Evolutionary conservation across 2,329 filamentous ascomycete species (phyloP).

Genomic region (Penicillium sp.): DNA sequence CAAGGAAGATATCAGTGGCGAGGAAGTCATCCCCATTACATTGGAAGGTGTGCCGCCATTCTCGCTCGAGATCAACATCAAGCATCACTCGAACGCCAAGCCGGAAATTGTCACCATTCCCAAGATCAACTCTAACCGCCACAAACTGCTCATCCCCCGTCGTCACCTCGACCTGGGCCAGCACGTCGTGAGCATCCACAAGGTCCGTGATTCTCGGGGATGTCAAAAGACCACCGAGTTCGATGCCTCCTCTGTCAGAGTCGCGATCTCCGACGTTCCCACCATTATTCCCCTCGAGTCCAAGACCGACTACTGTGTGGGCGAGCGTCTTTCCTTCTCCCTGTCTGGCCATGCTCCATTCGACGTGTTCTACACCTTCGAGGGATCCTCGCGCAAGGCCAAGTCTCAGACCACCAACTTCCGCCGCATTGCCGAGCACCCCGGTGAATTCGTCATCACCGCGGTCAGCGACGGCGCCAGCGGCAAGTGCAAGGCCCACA

Average conservation of each 20-base stretch:
- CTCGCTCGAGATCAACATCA: slow-evolving; percentile 87
- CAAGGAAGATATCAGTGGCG: slow-evolving; percentile 75
- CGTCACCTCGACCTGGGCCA: slow-evolving; percentile 83
- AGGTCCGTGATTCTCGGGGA: slow-evolving; percentile 82
- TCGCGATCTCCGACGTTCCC: slow-evolving; percentile 90
- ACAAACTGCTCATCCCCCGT: slow-evolving; percentile 82
- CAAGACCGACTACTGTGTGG: slow-evolving; percentile 87
- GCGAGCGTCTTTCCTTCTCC: slow-evolving; percentile 89
- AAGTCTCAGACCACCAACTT: slow-evolving; percentile 74
- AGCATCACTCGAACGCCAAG: slow-evolving; percentile 78
- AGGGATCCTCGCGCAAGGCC: slow-evolving; percentile 75
- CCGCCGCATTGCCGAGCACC: slow-evolving; percentile 87
- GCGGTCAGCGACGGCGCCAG: slow-evolving; percentile 84
- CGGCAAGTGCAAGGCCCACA: slow-evolving; percentile 75
- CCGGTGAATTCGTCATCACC: slow-evolving; percentile 85
- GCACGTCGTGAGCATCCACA: slow-evolving; percentile 84
- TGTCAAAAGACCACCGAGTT: slow-evolving; percentile 78
- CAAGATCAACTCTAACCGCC: slow-evolving; percentile 72
- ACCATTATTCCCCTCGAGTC: slow-evolving; percentile 86
- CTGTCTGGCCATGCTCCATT: slow-evolving; percentile 90
- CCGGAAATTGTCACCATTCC: slow-evolving; percentile 81
- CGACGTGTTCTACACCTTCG: slow-evolving; percentile 88
- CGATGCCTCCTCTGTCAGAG: slow-evolving; percentile 75
- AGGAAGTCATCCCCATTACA: slow-evolving; percentile 85
- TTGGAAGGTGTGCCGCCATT: slow-evolving; percentile 86